Conservation (phyloP, 2,329 filamentous ascomycete species). For the Parafenestella ontariensis region DNA sequence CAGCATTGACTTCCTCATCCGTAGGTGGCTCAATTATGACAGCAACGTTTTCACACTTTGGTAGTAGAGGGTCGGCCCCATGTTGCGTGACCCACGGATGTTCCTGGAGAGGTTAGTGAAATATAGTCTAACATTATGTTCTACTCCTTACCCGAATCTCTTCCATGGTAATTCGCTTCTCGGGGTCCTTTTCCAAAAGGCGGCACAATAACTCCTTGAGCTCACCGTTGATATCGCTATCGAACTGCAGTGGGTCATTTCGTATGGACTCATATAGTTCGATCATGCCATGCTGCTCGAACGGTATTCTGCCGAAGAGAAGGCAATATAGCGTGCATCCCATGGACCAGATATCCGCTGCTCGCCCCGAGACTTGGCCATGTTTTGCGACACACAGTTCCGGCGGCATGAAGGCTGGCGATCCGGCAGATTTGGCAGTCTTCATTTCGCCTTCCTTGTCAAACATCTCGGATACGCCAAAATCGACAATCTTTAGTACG, state of each 20-base stretch:
- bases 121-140: background rate
- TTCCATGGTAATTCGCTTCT: slow-evolving; percentile 81
- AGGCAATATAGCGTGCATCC: slow-evolving; percentile 93
- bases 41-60: slow-evolving; percentile 84
- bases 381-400: slow-evolving; percentile 89
- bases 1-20: slow-evolving; percentile 86
- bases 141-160: slow-evolving; percentile 74
- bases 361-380: slow-evolving; percentile 84
- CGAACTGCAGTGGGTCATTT: slow-evolving; percentile 68
- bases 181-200: slow-evolving; percentile 84
- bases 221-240: slow-evolving; percentile 67
- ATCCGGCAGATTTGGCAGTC: slow-evolving; percentile 91
- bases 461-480: slow-evolving; percentile 99
- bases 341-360: slow-evolving; percentile 98
- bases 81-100: slow-evolving; percentile 92
- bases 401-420: slow-evolving; percentile 91
- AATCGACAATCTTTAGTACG: slow-evolving; percentile 96
- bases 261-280: slow-evolving; percentile 92
- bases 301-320: slow-evolving; percentile 86
- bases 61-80: slow-evolving; percentile 78
- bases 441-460: slow-evolving; percentile 87
- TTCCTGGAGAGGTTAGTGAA: slow-evolving; percentile 61
- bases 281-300: slow-evolving; percentile 77
- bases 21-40: slow-evolving; percentile 83
- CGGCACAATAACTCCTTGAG: slow-evolving; percentile 77